phyloP scores from a whole-genome alignment of 768 basidiomycete species.

The Candolleomyces aberdarensis region DNA sequence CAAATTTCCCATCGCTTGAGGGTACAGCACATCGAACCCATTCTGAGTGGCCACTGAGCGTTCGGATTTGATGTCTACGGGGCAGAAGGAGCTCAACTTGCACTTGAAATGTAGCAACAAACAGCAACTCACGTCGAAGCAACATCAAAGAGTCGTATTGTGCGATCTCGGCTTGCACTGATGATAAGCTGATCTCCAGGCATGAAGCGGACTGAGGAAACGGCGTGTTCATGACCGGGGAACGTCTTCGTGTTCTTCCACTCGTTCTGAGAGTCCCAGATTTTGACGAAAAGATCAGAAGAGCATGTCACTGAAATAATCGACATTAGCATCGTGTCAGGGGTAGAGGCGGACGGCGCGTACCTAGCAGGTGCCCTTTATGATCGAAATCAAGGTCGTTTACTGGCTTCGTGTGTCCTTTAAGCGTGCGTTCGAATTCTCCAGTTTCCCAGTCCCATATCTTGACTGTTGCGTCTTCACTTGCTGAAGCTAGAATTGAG shows the following conservation, averaged over 20 bases:
- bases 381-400: slow-evolving; percentile 87
- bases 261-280: slow-evolving; percentile 89
- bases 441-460: slow-evolving; percentile 98
- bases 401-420: slow-evolving; percentile 88
- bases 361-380: slow-evolving; percentile 81
- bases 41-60: slow-evolving; percentile 74
- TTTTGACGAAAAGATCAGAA: slow-evolving; percentile 85
- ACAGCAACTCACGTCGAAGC: slow-evolving; percentile 65
- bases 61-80: slow-evolving; percentile 67
- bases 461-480: slow-evolving; percentile 87
- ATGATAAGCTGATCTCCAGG: slow-evolving; percentile 82
- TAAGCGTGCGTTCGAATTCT: slow-evolving; percentile 87
- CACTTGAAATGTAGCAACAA: slow-evolving; percentile 1
- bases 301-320: slow-evolving; percentile 56
- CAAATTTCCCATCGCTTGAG: slow-evolving; percentile 66
- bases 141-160: slow-evolving; percentile 84
- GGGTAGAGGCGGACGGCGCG: slow-evolving; percentile 10
- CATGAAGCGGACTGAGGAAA: slow-evolving; percentile 82
- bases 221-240: slow-evolving; percentile 88
- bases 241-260: slow-evolving; percentile 88
- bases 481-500: slow-evolving; percentile 78
- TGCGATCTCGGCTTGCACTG: slow-evolving; percentile 84
- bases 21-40: slow-evolving; percentile 78
- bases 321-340: not conserved
- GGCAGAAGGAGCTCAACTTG: slow-evolving; percentile 6